phyloP scores from a whole-genome alignment of 148 eudicot species.

The Polygonum aviculare region DNA sequence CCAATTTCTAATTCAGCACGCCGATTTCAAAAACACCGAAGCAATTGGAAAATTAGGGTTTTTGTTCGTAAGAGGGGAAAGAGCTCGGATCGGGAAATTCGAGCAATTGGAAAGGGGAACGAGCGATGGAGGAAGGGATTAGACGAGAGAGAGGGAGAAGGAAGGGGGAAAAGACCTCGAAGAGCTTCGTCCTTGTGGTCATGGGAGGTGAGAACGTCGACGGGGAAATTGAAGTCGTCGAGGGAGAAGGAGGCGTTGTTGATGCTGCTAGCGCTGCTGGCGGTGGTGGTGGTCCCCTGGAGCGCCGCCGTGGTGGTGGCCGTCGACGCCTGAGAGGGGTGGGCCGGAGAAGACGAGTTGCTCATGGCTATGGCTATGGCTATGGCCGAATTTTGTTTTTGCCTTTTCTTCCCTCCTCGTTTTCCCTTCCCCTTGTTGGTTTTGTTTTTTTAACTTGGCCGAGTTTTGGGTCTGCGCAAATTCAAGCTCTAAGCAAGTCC shows the following conservation, averaged over 20 bases:
- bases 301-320: constrained; percentile 26
- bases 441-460: background rate
- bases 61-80: background rate
- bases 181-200: constrained; percentile 62
- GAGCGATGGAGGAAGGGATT: background rate
- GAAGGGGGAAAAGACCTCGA: constrained; percentile 26
- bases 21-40: background rate
- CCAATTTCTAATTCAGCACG: too few species aligned
- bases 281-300: constrained; percentile 28
- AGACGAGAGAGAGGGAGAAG: background rate
- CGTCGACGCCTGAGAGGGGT: constrained; percentile 25
- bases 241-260: constrained; percentile 16
- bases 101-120: background rate
- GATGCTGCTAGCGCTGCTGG: constrained; percentile 3
- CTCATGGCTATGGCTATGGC: constrained; percentile 3
- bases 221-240: constrained; percentile 40
- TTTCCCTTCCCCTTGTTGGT: background rate
- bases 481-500: too few species aligned
- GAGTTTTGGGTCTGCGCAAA: too few species aligned
- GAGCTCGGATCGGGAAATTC: background rate
- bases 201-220: constrained; percentile 38
- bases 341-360: constrained; percentile 10
- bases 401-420: background rate
- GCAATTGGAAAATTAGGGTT: background rate
- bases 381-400: background rate